Percentiles rank a stretch among this genome's conserved stretches.
Conservation (phyloP, 345 rosid genomes). For the Erodium maritimum region DNA sequence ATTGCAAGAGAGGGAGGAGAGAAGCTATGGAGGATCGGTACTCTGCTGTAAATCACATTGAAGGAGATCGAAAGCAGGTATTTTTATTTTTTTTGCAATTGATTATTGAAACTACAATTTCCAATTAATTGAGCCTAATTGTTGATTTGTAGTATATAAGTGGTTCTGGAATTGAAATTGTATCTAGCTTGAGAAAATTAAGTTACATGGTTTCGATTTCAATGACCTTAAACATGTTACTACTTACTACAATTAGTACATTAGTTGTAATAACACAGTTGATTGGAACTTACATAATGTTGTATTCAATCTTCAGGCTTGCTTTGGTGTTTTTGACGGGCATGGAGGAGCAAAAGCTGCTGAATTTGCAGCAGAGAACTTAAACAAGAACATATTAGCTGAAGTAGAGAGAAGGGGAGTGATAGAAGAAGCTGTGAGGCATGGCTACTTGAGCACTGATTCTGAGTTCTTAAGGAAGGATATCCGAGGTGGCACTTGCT, state of each 20-base stretch:
- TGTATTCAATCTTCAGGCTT: slow-evolving; percentile 27
- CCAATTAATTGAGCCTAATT: too few species aligned
- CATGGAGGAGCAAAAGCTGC: slow-evolving; percentile 84
- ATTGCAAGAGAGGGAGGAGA: slow-evolving; percentile 82
- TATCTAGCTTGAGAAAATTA: too few species aligned
- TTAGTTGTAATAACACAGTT: background rate
- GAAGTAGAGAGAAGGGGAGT: slow-evolving; percentile 30
- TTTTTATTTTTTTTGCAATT: too few species aligned
- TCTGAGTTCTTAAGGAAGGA: slow-evolving; percentile 51
- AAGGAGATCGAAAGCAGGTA: slow-evolving; percentile 67
- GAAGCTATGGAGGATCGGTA: slow-evolving; percentile 87
- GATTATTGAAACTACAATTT: too few species aligned
- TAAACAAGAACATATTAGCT: slow-evolving; percentile 43
- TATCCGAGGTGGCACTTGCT: slow-evolving; percentile 62
- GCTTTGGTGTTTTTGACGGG: slow-evolving; percentile 84
- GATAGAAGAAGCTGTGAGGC: slow-evolving; percentile 45
- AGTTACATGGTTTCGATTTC: too few species aligned
- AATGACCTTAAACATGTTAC: too few species aligned
- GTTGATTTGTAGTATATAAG: too few species aligned
- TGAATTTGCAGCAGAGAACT: slow-evolving; percentile 59
- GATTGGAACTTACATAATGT: background rate
- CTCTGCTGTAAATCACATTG: slow-evolving; percentile 45
- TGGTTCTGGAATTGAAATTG: too few species aligned
- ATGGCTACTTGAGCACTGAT: slow-evolving; percentile 68
- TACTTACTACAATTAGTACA: too few species aligned